Evolutionary conservation across 2,329 filamentous ascomycete species (phyloP), one percentile per base, ranked within the genome.

Genomic region (Xylariaceae sp.): DNA sequence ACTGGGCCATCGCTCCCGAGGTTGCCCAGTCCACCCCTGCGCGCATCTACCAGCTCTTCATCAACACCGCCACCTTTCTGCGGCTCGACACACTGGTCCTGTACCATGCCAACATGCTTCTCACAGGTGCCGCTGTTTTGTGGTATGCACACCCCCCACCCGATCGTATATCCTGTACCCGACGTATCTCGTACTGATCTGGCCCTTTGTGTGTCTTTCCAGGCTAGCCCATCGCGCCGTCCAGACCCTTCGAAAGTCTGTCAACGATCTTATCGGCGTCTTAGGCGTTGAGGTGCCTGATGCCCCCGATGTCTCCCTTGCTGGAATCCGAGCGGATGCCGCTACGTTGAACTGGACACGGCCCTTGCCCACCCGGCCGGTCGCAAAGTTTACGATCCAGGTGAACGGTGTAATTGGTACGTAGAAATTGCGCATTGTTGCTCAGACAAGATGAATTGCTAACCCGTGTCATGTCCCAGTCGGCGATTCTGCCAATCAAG

Each of bases 261-360:
- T 95, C 40, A 86, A 90, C 41, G 82, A 94, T 48, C 78, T 98
- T 33, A 89, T 97, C 54, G 82, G 82, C 52, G 86, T 96, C 34
- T 79, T 98, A 33, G 89, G 90, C 43, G 82, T 97, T 59, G 92
- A 98, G 59, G 90, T 98, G 36, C 92, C 92, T 45, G 83, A 88
- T 47, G 75, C 87, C 16, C 92, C 92, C 36, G 81, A 89, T 59
- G 85, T 97, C 28, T 94, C 88, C 36, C 78, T 98, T 23, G 88
- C 90, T 39, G 88, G 85, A 47, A 92, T 98, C 53, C 85, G 84
- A 51, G 75, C 86, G 18, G 86, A 94, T 60, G 86, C 88, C 40
- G 85, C 94, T 21, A 85, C 89, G 19, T 73, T 98, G 30, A 88
- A 89, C 61, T 98, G 92, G 92, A 87, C 88, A 46, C 77, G 82